These are phyloP conservation scores for Closterium sp. DNA, from an alignment of 139 green algal species.

Conservation along the genomic window DNA sequence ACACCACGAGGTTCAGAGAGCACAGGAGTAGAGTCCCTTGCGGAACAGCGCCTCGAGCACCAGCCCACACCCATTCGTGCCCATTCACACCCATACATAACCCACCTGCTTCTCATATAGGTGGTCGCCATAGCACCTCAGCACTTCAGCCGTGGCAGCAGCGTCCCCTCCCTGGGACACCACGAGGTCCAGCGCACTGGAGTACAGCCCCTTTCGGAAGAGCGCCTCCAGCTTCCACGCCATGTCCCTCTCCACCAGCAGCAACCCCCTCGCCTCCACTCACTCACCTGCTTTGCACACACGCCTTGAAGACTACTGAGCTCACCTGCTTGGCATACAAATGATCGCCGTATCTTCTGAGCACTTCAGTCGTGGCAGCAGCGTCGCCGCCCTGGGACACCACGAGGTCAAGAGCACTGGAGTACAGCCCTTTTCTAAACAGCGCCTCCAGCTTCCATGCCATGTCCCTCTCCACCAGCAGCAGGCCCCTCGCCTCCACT, in stretches of 20 bases:
- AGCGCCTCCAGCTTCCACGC: constrained; percentile 51
- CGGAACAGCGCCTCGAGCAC: constrained; percentile 56
- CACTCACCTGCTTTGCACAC: no score
- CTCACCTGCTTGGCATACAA: constrained; percentile 77
- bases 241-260: constrained; percentile 56
- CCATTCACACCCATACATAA: no score
- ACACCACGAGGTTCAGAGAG: constrained; percentile 53
- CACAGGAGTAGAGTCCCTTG: constrained; percentile 53
- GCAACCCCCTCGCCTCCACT: no score
- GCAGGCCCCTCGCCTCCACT: not conserved
- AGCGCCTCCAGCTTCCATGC: constrained; percentile 52
- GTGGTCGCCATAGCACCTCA: constrained; percentile 54
- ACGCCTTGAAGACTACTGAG: no score
- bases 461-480: constrained; percentile 56
- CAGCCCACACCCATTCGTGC: not conserved
- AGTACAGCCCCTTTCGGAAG: constrained; percentile 55
- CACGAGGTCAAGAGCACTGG: constrained; percentile 49
- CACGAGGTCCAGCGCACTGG: constrained; percentile 50
- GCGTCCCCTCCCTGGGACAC: constrained; percentile 26
- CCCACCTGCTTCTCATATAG: constrained; percentile 76
- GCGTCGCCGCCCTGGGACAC: constrained; percentile 29
- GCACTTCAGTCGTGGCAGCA: constrained; percentile 33
- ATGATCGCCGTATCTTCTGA: constrained; percentile 54
- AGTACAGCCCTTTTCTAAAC: constrained; percentile 55
- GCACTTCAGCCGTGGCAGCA: constrained; percentile 39